Conservation (phyloP, 2,329 filamentous ascomycete genomes). For the Aureobasidium mangrovei region DNA sequence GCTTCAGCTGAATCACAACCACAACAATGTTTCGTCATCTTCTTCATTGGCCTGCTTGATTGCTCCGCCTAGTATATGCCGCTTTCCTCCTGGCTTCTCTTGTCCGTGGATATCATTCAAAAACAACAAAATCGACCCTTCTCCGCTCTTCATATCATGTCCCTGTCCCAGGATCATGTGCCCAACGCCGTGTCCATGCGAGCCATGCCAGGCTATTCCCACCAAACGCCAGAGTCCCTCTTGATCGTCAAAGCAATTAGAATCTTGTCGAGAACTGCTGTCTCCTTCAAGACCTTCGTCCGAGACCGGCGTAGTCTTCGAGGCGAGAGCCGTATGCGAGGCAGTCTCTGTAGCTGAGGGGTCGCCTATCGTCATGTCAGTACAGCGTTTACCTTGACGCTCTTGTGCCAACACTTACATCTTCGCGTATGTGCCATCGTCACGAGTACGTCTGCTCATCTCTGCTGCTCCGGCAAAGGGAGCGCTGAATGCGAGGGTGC, state of each 20-base stretch:
- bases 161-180: not conserved
- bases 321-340: conserved; percentile 25
- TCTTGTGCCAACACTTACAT: conserved; percentile 20
- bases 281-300: not conserved
- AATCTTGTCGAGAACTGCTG: not conserved
- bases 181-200: not conserved
- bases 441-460: conserved; percentile 25
- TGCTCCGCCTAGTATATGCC: not conserved
- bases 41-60: not conserved
- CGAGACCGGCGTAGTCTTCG: conserved; percentile 26
- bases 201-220: not conserved
- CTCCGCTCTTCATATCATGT: not conserved
- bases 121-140: conserved; percentile 2
- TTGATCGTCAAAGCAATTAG: not conserved
- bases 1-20: conserved; percentile 48
- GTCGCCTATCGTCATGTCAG: conserved; percentile 20
- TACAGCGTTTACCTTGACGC: not conserved
- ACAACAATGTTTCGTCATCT: not conserved
- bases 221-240: not conserved
- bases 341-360: conserved; percentile 29
- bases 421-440: conserved; percentile 25
- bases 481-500: conserved; percentile 27
- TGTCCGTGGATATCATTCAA: not conserved
- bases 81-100: not conserved
- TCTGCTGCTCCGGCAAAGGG: conserved; percentile 27